Evolutionary conservation across 495 filamentous ascomycete genomes (phyloP), one percentile per base, ranked within the genome.

Genomic region (Aspergillus asperescens): DNA sequence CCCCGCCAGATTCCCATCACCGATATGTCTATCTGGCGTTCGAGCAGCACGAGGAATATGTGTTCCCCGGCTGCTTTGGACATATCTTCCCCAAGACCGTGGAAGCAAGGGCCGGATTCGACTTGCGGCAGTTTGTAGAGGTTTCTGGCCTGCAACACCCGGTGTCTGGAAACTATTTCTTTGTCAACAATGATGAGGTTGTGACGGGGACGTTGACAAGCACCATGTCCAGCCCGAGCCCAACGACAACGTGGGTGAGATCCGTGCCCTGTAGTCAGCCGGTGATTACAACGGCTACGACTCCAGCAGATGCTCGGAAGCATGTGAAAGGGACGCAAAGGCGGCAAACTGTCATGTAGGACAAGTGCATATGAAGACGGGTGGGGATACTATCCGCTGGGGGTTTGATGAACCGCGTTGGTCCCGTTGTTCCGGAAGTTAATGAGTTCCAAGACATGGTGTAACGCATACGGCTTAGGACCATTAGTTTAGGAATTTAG

Each of bases 11-110:
- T 29, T 54, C 57, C 1, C 54, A 65, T 22, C 70, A 74, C 42
- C 62, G 66, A 28, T 76, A 76, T 53, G 62, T 73, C 1, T 67
- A 63, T 35, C 48, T 75, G 0, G 58, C 74, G 5, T 75, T 67
- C 54, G 38, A 46, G 22, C 71, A 77, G 44, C 57, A 60, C 2
- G 18, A 25, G 0, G 23, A 22, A 13, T 75, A 73, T 48, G 12
- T 25, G 1, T 62, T 73, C 25, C 69, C 66, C 0, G 23, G 35
- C 0, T 64, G 63, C 46, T 73, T 72, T 37, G 35, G 38, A 8
- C 51, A 68, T 35, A 63, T 70, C 4, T 56, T 64, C 7, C 62
- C 68, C 1, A 45, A 41, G 12, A 62, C 57, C 0, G 24, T 51
- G 12, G 48, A 61, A 0, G 66, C 60, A 1, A 55, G 72, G 19